phyloP scores from a whole-genome alignment of 2,329 filamentous ascomycete genomes.

The Apiospora saccharicola region DNA sequence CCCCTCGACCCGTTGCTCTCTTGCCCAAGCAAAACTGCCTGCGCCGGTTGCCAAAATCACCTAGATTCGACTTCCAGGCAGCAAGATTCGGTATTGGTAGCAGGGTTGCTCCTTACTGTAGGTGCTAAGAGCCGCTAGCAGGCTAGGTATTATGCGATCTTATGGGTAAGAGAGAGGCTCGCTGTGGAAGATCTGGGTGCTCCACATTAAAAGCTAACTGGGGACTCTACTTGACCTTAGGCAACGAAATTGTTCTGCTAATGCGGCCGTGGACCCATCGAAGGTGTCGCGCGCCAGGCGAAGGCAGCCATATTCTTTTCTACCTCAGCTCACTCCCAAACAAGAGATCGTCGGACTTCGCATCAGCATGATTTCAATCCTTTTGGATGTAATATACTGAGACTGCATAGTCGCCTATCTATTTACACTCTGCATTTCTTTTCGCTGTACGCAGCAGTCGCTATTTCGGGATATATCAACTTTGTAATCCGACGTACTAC shows the following conservation, averaged over 20 bases:
- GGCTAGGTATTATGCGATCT: neutral
- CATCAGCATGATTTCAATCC: neutral
- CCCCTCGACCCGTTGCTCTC: neutral
- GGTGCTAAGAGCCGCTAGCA: neutral
- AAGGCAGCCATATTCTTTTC: constrained; percentile 16
- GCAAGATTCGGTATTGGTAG: neutral
- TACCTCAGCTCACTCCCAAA: neutral
- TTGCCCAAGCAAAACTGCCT: neutral
- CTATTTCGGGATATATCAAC: constrained; percentile 13
- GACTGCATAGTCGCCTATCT: neutral
- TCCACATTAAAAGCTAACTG: neutral
- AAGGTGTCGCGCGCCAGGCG: constrained; percentile 6
- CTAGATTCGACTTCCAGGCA: neutral
- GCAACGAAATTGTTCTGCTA: constrained; percentile 1
- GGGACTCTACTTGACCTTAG: neutral
- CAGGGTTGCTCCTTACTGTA: neutral
- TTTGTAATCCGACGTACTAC: constrained; percentile 6
- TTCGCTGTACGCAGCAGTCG: neutral
- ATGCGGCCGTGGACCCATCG: neutral
- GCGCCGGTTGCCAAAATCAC: neutral
- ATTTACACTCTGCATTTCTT: neutral
- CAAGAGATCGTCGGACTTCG: neutral
- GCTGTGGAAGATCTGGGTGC: neutral
- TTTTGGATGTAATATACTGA: neutral
- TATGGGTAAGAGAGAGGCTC: neutral